These are phyloP conservation scores for Trichoderma citrinoviride DNA, from an alignment of 2,329 filamentous ascomycete genomes.

Conservation along the genomic window DNA sequence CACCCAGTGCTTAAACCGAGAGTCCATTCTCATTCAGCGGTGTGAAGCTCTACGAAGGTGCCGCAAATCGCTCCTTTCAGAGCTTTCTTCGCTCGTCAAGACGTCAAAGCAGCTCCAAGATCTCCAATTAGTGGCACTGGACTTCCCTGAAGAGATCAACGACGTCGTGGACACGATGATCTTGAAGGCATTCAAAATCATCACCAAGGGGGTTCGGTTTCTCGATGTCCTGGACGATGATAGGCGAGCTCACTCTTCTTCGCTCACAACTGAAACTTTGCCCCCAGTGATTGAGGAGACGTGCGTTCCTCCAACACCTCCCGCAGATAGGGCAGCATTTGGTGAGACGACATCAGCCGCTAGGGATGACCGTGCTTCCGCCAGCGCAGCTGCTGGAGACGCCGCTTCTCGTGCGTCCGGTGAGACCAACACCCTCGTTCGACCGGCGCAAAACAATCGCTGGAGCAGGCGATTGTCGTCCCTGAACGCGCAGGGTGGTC, in stretches of 20 bases:
- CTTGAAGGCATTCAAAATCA: constrained; percentile 87
- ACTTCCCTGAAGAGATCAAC: constrained; percentile 59
- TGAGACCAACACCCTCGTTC: constrained; percentile 7
- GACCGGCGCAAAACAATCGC: constrained; percentile 36
- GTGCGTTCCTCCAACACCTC: constrained; percentile 60
- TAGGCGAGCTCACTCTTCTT: constrained; percentile 47
- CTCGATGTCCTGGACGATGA: constrained; percentile 79
- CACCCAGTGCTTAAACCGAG: constrained; percentile 81
- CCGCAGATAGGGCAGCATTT: constrained; percentile 55
- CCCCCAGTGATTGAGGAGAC: constrained; percentile 58
- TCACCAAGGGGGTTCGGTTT: constrained; percentile 87
- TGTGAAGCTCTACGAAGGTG: constrained; percentile 75
- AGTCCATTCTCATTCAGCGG: constrained; percentile 70
- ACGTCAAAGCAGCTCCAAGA: constrained; percentile 83
- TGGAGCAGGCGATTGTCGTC: constrained; percentile 49
- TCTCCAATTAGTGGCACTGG: constrained; percentile 52
- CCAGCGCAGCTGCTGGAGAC: constrained; percentile 33
- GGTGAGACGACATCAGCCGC: constrained; percentile 37
- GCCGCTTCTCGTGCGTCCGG: constrained; percentile 29
- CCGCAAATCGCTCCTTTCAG: constrained; percentile 83
- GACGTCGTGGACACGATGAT: constrained; percentile 90
- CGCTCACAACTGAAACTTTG: constrained; percentile 53
- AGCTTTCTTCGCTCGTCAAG: constrained; percentile 86
- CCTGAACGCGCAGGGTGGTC: constrained; percentile 36
- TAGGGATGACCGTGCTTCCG: constrained; percentile 42